phyloP scores from a whole-genome alignment of 2,329 filamentous ascomycete species.

The Camptophora hylomeconis region DNA sequence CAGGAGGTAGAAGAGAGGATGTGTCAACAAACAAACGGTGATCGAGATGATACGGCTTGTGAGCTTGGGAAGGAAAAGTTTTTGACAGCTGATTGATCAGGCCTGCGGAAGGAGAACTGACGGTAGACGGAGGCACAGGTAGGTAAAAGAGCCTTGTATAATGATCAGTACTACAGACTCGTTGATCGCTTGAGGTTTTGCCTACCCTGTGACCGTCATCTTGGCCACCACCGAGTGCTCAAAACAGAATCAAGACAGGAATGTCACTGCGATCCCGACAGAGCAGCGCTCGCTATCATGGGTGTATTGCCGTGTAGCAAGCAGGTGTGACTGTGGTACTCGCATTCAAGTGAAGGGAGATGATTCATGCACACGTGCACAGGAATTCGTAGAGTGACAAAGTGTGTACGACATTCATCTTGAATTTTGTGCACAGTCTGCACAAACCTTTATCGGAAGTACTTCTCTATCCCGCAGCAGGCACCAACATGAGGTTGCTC shows the following conservation, averaged over 20 bases:
- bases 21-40: constrained; percentile 17
- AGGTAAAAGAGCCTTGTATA: constrained; percentile 12
- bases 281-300: neutral
- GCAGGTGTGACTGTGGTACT: too few relatives aligned
- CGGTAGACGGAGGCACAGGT: constrained; percentile 7
- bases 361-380: too few relatives aligned
- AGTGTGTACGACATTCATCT: too few relatives aligned
- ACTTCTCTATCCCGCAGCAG: neutral
- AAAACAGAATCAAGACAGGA: constrained; percentile 1
- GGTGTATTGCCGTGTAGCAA: too few relatives aligned
- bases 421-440: too few relatives aligned
- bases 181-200: neutral
- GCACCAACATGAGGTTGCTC: too few relatives aligned
- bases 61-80: constrained; percentile 11
- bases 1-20: constrained; percentile 14
- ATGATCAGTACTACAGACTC: neutral
- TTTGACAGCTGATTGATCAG: constrained; percentile 16
- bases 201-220: constrained; percentile 4
- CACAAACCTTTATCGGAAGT: neutral
- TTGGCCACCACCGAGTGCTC: neutral
- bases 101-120: constrained; percentile 9
- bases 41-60: constrained; percentile 13
- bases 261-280: neutral
- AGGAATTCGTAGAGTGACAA: too few relatives aligned
- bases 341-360: too few relatives aligned